Evolutionary conservation across 305 asterid genomes (phyloP).

Genomic region (Caryopteris hybrid): DNA sequence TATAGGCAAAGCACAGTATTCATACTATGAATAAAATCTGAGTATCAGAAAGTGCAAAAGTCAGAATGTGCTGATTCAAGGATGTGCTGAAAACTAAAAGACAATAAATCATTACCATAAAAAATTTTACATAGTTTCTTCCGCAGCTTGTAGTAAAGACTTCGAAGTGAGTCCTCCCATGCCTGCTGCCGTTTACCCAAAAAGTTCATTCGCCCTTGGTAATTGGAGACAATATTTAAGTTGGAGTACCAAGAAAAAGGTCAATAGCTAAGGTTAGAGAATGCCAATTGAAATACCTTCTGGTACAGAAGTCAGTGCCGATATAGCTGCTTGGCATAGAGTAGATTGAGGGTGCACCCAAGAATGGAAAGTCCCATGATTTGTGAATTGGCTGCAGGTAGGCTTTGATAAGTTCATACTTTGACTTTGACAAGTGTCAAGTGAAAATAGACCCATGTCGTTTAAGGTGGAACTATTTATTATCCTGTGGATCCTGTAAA

Average conservation of each 20-base stretch:
- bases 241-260: slow-evolving; percentile 5
- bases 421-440: slow-evolving; percentile 28
- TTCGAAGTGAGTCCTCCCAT: slow-evolving; percentile 90
- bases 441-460: slow-evolving; percentile 31
- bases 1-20: neutral
- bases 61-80: slow-evolving; percentile 2
- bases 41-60: slow-evolving; percentile 9
- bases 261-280: slow-evolving; percentile 11
- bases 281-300: slow-evolving; percentile 50
- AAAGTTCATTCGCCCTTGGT: slow-evolving; percentile 64
- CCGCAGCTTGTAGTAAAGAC: slow-evolving; percentile 89
- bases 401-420: slow-evolving; percentile 33
- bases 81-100: slow-evolving; percentile 1
- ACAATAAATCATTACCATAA: slow-evolving; percentile 54
- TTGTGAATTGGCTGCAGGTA: slow-evolving; percentile 29
- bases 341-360: slow-evolving; percentile 94
- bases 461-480: slow-evolving; percentile 41
- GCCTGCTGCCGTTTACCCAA: slow-evolving; percentile 70
- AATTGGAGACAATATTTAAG: slow-evolving; percentile 2
- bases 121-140: slow-evolving; percentile 68
- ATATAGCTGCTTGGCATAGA: slow-evolving; percentile 69
- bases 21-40: neutral
- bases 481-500: slow-evolving; percentile 78
- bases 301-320: slow-evolving; percentile 60
- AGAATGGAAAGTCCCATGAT: slow-evolving; percentile 42